A percentile compares a stretch with the other conserved stretches of the same genome.
Evolutionary conservation across 75 land plant species (phyloP).

Genomic region (Adiantum capillusveneris): DNA sequence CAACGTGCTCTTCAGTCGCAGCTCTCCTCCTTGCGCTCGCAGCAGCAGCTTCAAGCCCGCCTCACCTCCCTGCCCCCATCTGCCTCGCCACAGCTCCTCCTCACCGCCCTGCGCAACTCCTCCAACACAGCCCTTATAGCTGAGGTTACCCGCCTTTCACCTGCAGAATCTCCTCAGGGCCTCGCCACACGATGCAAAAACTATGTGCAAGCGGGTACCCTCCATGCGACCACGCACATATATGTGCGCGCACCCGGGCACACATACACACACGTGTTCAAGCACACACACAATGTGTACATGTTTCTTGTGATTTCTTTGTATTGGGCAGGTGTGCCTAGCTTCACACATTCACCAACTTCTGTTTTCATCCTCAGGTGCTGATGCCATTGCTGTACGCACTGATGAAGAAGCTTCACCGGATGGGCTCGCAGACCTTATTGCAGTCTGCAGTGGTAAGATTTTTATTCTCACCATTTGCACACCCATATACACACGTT

Average conservation of each 20-base stretch:
- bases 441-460: constrained; percentile 12
- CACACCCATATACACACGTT: no score
- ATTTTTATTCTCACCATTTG: not conserved
- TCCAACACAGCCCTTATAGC: constrained; percentile 13
- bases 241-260: no score
- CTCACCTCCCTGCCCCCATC: constrained; percentile 5
- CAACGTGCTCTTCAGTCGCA: constrained; percentile 30
- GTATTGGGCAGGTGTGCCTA: not conserved
- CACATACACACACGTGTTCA: no score
- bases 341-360: not conserved
- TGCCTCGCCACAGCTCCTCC: constrained; percentile 11
- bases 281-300: no score
- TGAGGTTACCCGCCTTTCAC: constrained; percentile 21
- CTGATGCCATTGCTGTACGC: constrained; percentile 25
- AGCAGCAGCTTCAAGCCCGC: constrained; percentile 21
- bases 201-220: constrained; percentile 23
- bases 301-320: no score
- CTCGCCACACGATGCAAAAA: constrained; percentile 18
- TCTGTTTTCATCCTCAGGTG: constrained; percentile 10
- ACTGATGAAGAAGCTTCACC: constrained; percentile 34
- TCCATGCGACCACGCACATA: no score
- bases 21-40: constrained; percentile 12
- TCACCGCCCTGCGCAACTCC: constrained; percentile 14
- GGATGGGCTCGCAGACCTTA: constrained; percentile 28
- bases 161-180: constrained; percentile 20